Percentiles rank a stretch among this genome's conserved stretches.
Conservation (phyloP, 257 asterid species). For the Solanum chmielewskii region DNA sequence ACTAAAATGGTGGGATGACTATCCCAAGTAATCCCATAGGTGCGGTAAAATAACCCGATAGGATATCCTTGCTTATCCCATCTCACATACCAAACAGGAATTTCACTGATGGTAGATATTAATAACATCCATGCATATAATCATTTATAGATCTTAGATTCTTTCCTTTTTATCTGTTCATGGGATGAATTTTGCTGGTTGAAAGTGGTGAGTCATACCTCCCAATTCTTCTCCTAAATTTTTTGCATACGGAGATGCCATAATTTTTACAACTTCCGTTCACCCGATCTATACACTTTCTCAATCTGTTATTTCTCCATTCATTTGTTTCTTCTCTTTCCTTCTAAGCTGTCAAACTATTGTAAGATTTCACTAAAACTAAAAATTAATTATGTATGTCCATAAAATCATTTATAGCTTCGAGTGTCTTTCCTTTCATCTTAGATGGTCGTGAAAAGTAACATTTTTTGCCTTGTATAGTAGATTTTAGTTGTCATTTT, state of each 20-base stretch:
- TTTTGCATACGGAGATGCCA: not conserved
- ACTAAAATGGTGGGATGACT: not conserved
- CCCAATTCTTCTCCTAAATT: not conserved
- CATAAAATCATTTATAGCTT: not conserved
- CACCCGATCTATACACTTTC: not conserved
- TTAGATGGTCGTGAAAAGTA: not conserved
- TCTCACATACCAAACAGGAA: not conserved
- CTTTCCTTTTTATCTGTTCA: not conserved
- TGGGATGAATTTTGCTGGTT: not conserved
- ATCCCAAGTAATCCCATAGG: not conserved
- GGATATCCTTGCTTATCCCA: not conserved
- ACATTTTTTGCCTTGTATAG: not conserved
- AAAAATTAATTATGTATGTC: not conserved
- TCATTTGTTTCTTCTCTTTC: not conserved
- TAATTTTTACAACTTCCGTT: not conserved
- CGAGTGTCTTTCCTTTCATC: not conserved
- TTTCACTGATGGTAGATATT: not conserved
- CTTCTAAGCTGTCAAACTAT: not conserved
- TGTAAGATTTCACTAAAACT: not conserved
- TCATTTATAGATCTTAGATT: not conserved
- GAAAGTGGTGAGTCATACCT: not conserved
- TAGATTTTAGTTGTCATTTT: not conserved
- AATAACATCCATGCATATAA: not conserved
- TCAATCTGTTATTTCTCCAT: not conserved
- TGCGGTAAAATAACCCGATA: not conserved